A percentile compares a stretch with the other conserved stretches of the same genome.
phyloP scores from a whole-genome alignment of 306 rosid genomes.

The Cucumis cinereus region DNA sequence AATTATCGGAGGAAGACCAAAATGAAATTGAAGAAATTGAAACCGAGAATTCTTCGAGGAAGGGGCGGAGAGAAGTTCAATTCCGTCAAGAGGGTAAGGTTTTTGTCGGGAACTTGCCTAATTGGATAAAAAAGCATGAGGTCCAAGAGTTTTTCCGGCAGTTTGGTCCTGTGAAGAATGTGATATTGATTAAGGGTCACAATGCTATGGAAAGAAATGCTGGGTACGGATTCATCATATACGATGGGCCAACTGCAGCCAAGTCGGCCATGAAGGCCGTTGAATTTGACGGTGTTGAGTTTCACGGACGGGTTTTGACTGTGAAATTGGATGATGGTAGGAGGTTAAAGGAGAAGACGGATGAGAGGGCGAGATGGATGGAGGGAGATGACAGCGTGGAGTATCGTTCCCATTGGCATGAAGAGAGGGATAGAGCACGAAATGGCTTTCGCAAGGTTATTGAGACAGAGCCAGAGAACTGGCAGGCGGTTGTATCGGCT shows the following conservation, averaged over 20 bases:
- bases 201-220: slow-evolving; percentile 43
- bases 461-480: slow-evolving; percentile 81
- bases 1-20: neutral
- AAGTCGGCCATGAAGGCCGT: slow-evolving; percentile 68
- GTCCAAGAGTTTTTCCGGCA: slow-evolving; percentile 69
- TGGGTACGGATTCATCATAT: slow-evolving; percentile 69
- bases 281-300: slow-evolving; percentile 90
- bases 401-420: slow-evolving; percentile 64
- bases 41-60: neutral
- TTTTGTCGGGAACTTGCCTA: slow-evolving; percentile 76
- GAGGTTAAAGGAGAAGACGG: slow-evolving; percentile 44
- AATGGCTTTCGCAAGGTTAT: slow-evolving; percentile 43
- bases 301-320: slow-evolving; percentile 68
- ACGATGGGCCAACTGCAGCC: slow-evolving; percentile 31
- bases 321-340: slow-evolving; percentile 79
- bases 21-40: neutral
- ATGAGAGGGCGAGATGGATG: slow-evolving; percentile 49
- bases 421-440: slow-evolving; percentile 59
- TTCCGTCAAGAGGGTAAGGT: slow-evolving; percentile 78
- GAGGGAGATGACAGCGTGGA: slow-evolving; percentile 37
- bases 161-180: slow-evolving; percentile 60
- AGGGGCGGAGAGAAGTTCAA: slow-evolving; percentile 2
- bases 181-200: slow-evolving; percentile 65
- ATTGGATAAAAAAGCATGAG: slow-evolving; percentile 64
- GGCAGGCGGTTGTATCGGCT: slow-evolving; percentile 73